These are phyloP conservation scores for Alternaria atra DNA, from an alignment of 2,329 filamentous ascomycete genomes.

Conservation along the genomic window DNA sequence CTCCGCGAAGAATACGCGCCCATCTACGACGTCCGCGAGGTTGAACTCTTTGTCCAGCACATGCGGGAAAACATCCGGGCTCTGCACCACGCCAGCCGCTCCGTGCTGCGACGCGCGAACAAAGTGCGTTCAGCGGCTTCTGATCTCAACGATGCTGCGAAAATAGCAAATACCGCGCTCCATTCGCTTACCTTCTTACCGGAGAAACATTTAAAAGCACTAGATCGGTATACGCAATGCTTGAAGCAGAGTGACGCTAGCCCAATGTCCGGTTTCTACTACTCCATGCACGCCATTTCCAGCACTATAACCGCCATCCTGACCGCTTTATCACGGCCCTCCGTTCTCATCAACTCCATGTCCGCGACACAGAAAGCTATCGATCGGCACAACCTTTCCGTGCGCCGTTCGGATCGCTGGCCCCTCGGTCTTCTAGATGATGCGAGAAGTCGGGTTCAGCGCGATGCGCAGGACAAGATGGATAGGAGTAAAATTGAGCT, in stretches of 20 bases:
- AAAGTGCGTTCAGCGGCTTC: constrained; percentile 69
- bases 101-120: constrained; percentile 81
- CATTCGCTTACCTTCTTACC: constrained; percentile 74
- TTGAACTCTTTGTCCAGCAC: constrained; percentile 91
- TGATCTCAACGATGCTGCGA: constrained; percentile 75
- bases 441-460: constrained; percentile 79
- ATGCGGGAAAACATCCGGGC: constrained; percentile 88
- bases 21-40: constrained; percentile 79
- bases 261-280: constrained; percentile 77
- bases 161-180: constrained; percentile 60
- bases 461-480: constrained; percentile 85
- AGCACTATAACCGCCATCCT: constrained; percentile 85
- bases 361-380: constrained; percentile 76
- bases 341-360: constrained; percentile 80
- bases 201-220: constrained; percentile 70
- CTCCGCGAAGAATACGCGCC: constrained; percentile 90
- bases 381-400: constrained; percentile 77
- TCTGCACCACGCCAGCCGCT: constrained; percentile 83
- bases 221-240: constrained; percentile 75
- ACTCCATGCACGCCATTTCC: constrained; percentile 80
- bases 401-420: constrained; percentile 80
- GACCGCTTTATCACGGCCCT: constrained; percentile 78
- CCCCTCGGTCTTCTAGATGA: constrained; percentile 86
- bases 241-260: constrained; percentile 74
- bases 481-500: constrained; percentile 74